Conservation (phyloP, 108 stramenopile species). For the Cyclotella atomus region DNA sequence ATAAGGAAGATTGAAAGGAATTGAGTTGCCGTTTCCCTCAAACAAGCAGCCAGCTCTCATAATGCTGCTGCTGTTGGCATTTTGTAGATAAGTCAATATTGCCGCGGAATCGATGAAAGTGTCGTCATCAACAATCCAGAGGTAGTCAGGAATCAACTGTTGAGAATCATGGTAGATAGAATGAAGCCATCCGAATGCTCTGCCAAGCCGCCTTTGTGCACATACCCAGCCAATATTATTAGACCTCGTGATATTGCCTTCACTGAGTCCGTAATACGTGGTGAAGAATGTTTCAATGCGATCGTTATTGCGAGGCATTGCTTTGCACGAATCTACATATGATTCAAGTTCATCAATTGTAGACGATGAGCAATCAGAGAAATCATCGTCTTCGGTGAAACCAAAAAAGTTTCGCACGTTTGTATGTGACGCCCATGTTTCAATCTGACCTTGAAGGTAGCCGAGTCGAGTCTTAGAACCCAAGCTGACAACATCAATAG, state of each 20-base stretch:
- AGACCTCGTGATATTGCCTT: background rate
- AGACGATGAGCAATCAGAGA: background rate
- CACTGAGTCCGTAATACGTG: conserved; percentile 5
- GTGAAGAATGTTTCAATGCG: background rate
- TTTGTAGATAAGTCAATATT: conserved; percentile 3
- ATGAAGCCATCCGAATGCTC: conserved; percentile 29
- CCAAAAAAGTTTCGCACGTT: conserved; percentile 30
- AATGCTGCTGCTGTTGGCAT: background rate
- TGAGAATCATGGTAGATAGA: background rate
- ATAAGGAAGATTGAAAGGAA: conserved; percentile 21
- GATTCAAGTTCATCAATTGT: background rate
- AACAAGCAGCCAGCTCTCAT: conserved; percentile 11
- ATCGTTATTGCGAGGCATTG: conserved; percentile 1
- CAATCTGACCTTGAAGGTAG: background rate
- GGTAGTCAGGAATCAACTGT: conserved; percentile 13
- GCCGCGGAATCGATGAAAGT: conserved; percentile 17
- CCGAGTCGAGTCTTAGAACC: background rate
- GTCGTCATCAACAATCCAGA: conserved; percentile 34
- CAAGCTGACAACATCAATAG: conserved; percentile 8
- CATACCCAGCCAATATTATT: conserved; percentile 30
- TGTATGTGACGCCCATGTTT: conserved; percentile 33
- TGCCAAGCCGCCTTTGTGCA: conserved; percentile 26
- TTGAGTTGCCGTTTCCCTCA: background rate
- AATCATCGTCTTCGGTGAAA: conserved; percentile 27
- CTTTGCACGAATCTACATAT: conserved; percentile 1